phyloP scores from a whole-genome alignment of 495 filamentous ascomycete species.

The Neurospora africana region DNA sequence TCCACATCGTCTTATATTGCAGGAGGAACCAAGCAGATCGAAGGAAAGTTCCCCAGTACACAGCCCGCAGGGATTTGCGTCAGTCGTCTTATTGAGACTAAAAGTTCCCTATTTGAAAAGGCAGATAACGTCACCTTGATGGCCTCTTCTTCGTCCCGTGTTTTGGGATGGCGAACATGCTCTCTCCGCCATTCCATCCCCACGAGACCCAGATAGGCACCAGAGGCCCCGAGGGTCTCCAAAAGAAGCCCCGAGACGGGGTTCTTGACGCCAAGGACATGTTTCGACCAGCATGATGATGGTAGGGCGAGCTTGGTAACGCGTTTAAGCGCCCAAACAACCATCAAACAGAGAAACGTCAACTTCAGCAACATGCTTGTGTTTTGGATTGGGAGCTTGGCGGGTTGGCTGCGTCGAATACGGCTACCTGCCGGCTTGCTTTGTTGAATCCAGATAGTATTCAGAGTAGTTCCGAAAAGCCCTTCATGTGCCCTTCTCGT shows the following conservation, averaged over 20 bases:
- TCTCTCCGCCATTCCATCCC: background rate
- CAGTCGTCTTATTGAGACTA: background rate
- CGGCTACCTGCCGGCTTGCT: background rate
- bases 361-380: background rate
- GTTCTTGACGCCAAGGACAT: conserved; percentile 14
- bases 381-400: background rate
- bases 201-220: background rate
- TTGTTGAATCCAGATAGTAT: background rate
- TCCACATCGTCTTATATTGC: conserved; percentile 11
- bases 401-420: background rate
- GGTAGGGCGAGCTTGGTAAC: conserved; percentile 14
- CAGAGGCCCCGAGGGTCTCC: background rate
- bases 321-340: conserved; percentile 31
- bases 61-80: background rate
- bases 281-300: conserved; percentile 29
- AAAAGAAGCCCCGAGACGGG: conserved; percentile 4
- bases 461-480: background rate
- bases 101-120: background rate
- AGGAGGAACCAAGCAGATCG: background rate
- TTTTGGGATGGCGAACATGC: background rate
- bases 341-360: conserved; percentile 32
- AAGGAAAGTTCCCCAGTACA: background rate
- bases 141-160: background rate
- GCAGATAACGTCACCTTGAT: background rate
- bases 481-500: background rate